Evolutionary conservation across 371 early-diverging fungal genomes (phyloP).

Genomic region (Actinomortierella wolfii): DNA sequence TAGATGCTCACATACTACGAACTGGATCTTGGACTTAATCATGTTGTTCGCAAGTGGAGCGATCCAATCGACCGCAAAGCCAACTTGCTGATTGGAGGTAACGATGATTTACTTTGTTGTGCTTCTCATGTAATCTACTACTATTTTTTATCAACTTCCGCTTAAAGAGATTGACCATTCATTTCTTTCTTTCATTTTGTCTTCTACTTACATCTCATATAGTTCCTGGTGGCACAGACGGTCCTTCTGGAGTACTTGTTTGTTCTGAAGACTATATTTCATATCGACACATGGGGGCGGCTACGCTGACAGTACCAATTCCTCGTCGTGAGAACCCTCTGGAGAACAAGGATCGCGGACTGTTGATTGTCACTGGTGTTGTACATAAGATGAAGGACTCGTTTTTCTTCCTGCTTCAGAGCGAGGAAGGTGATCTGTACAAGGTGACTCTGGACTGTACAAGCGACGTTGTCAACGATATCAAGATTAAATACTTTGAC

Average conservation of each 20-base stretch:
- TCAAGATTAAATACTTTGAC: constrained; percentile 94
- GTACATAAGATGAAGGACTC: constrained; percentile 90
- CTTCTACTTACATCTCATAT: background rate
- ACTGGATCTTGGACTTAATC: constrained; percentile 97
- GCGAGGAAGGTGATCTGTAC: constrained; percentile 94
- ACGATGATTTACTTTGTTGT: background rate
- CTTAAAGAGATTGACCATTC: background rate
- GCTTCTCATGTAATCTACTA: too few relatives aligned
- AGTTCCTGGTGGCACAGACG: constrained; percentile 94
- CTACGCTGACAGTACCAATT: constrained; percentile 78
- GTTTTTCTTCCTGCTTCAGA: constrained; percentile 92
- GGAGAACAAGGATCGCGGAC: constrained; percentile 66
- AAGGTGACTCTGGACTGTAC: constrained; percentile 89
- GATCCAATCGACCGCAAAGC: constrained; percentile 78
- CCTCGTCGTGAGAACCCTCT: constrained; percentile 82
- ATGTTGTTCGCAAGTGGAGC: constrained; percentile 95
- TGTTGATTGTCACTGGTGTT: constrained; percentile 81
- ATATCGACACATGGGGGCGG: constrained; percentile 80
- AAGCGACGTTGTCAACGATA: constrained; percentile 64
- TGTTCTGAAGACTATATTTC: constrained; percentile 90
- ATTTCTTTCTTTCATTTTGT: background rate
- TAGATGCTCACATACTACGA: constrained; percentile 91
- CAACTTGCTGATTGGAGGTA: constrained; percentile 83
- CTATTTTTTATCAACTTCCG: too few relatives aligned
- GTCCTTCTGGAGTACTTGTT: constrained; percentile 96